These are phyloP conservation scores for Pestalotiopsis sp. DNA, from an alignment of 2,329 filamentous ascomycete genomes.

Conservation along the genomic window DNA sequence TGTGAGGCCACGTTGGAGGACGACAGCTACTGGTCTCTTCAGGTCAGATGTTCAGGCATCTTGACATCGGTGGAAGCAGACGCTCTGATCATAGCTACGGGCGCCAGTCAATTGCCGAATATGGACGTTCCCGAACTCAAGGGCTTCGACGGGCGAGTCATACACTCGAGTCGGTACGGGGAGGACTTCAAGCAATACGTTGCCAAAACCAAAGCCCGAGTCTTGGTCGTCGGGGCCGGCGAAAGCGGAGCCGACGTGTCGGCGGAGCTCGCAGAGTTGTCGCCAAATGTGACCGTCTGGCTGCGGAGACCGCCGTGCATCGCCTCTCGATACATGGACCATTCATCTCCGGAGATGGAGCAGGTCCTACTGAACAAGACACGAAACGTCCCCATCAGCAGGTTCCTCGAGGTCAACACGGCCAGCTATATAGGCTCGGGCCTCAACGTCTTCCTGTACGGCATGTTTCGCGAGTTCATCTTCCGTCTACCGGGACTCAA, in stretches of 20 bases:
- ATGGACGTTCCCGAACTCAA: background rate
- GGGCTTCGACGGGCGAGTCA: background rate
- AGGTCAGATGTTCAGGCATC: background rate
- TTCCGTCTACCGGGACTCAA: background rate
- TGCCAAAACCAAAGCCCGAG: background rate
- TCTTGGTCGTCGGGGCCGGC: background rate
- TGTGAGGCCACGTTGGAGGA: background rate
- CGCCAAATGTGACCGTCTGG: background rate
- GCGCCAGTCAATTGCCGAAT: background rate
- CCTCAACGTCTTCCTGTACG: background rate
- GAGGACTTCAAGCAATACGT: constrained; percentile 5
- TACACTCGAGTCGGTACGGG: background rate
- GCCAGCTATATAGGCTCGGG: background rate
- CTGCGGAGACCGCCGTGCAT: background rate
- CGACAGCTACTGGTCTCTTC: background rate
- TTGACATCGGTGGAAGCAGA: background rate
- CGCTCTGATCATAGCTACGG: background rate
- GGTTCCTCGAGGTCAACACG: background rate
- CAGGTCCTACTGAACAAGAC: background rate
- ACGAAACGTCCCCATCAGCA: background rate
- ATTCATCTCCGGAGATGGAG: background rate
- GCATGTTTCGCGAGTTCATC: background rate
- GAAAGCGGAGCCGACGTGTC: background rate
- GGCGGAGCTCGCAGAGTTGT: background rate
- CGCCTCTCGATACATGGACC: background rate